Conservation (phyloP, 2,329 filamentous ascomycete genomes). For the Coniochaeta ligniaria region DNA sequence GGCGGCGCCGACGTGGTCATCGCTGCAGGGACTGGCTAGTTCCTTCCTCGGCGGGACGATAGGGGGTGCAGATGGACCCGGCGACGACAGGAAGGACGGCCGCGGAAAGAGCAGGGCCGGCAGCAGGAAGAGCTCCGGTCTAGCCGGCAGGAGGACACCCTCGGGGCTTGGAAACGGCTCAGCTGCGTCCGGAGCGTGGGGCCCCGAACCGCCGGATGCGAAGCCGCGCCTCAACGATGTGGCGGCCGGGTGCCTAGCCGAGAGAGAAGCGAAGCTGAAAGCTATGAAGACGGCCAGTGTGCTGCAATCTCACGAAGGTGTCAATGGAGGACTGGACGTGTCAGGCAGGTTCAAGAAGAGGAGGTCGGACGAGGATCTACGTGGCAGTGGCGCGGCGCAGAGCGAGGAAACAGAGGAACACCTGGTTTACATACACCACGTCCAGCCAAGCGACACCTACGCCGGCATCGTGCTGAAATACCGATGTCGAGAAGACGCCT, state of each 20-base stretch:
- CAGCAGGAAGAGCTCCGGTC: constrained; percentile 10
- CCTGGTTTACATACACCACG: constrained; percentile 84
- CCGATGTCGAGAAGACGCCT: constrained; percentile 73
- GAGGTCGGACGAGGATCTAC: constrained; percentile 56
- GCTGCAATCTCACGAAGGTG: constrained; percentile 53
- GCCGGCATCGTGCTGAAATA: constrained; percentile 88
- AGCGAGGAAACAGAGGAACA: constrained; percentile 64
- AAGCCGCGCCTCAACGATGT: constrained; percentile 38
- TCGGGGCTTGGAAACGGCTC: background rate
- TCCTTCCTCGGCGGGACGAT: constrained; percentile 28
- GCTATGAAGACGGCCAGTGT: constrained; percentile 52
- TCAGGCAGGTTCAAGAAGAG: constrained; percentile 55
- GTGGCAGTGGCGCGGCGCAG: constrained; percentile 16
- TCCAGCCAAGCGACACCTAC: constrained; percentile 76
- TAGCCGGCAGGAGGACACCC: constrained; percentile 19
- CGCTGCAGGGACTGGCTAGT: constrained; percentile 46
- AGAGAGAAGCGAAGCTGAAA: constrained; percentile 47
- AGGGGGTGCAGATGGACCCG: constrained; percentile 19
- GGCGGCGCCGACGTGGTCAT: constrained; percentile 45
- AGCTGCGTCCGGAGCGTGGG: constrained; percentile 31
- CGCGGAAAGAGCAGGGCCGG: constrained; percentile 20
- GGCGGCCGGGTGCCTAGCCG: constrained; percentile 44
- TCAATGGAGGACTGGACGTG: constrained; percentile 50
- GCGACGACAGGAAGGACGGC: constrained; percentile 8
- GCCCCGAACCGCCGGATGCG: constrained; percentile 35